Conservation (phyloP, 2,329 filamentous ascomycete genomes). For the Beauveria sp. region DNA sequence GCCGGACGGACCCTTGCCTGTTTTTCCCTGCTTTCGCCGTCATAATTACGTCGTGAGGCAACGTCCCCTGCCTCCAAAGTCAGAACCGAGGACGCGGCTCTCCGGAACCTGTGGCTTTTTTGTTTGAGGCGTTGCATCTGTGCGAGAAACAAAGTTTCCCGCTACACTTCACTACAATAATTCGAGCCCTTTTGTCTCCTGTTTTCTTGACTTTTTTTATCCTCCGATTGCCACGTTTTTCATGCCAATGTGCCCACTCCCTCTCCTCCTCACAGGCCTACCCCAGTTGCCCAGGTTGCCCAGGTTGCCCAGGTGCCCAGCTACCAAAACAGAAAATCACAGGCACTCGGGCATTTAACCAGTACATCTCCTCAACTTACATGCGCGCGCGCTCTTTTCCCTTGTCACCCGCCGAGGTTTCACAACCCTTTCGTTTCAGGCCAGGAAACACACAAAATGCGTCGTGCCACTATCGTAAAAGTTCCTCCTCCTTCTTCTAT, state of each 20-base stretch:
- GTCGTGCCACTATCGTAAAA: not conserved
- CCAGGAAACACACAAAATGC: not conserved
- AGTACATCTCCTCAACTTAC: not conserved
- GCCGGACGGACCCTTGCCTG: not conserved
- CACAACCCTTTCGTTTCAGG: slow-evolving; percentile 1
- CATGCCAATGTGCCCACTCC: too few species aligned
- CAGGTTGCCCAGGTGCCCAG: too few species aligned
- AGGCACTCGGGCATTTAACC: not conserved
- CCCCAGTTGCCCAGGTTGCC: too few species aligned
- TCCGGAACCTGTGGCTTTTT: not conserved
- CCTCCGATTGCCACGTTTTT: too few species aligned
- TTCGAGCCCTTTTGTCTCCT: too few species aligned
- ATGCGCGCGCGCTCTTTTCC: not conserved
- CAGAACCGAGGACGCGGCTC: not conserved
- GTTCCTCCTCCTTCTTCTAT: not conserved
- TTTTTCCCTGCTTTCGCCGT: slow-evolving; percentile 1
- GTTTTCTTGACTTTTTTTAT: not conserved
- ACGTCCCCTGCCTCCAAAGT: not conserved
- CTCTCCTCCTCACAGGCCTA: too few species aligned
- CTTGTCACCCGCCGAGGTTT: not conserved
- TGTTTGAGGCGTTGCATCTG: slow-evolving; percentile 3
- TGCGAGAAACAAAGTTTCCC: not conserved
- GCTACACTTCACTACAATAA: not conserved
- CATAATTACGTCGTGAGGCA: not conserved
- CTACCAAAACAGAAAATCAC: not conserved